These are phyloP conservation scores for Crucibulum laeve DNA, from an alignment of 768 basidiomycete genomes.

Conservation along the genomic window DNA sequence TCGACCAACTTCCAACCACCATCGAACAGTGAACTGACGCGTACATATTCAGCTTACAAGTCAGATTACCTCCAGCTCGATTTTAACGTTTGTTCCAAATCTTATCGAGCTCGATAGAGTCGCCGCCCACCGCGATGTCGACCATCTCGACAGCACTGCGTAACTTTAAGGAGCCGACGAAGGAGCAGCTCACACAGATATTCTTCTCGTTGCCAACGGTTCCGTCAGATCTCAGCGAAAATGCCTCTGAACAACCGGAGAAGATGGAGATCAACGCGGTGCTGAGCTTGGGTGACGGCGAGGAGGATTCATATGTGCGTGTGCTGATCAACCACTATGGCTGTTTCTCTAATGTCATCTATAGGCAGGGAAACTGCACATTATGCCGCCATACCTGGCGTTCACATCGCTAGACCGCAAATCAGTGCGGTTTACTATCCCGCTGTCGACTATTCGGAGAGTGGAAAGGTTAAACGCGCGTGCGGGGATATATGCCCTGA, in stretches of 20 bases:
- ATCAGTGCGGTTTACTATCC: slow-evolving; percentile 87
- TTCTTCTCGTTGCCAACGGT: slow-evolving; percentile 79
- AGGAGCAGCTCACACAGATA: slow-evolving; percentile 77
- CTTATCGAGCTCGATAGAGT: too few species aligned
- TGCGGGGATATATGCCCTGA: slow-evolving; percentile 94
- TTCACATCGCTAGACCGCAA: slow-evolving; percentile 91
- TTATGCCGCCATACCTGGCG: slow-evolving; percentile 85
- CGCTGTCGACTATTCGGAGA: slow-evolving; percentile 86
- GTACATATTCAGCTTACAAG: too few species aligned
- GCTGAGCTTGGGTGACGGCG: slow-evolving; percentile 74
- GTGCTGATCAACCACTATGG: background rate
- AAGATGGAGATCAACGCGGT: slow-evolving; percentile 90
- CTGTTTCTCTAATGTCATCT: slow-evolving; percentile 4
- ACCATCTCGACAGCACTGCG: slow-evolving; percentile 86
- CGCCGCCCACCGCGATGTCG: slow-evolving; percentile 42
- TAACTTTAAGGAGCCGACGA: slow-evolving; percentile 89
- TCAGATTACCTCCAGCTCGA: too few species aligned
- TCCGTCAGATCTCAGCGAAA: slow-evolving; percentile 26
- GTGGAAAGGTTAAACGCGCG: slow-evolving; percentile 93
- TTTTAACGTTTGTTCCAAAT: too few species aligned
- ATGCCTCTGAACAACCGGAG: slow-evolving; percentile 39
- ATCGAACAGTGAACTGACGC: too few species aligned
- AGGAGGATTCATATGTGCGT: slow-evolving; percentile 92
- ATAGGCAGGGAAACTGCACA: slow-evolving; percentile 86
- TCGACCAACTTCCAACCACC: too few species aligned